Conservation (phyloP, 306 rosid genomes). For the Nissolia schottii region DNA sequence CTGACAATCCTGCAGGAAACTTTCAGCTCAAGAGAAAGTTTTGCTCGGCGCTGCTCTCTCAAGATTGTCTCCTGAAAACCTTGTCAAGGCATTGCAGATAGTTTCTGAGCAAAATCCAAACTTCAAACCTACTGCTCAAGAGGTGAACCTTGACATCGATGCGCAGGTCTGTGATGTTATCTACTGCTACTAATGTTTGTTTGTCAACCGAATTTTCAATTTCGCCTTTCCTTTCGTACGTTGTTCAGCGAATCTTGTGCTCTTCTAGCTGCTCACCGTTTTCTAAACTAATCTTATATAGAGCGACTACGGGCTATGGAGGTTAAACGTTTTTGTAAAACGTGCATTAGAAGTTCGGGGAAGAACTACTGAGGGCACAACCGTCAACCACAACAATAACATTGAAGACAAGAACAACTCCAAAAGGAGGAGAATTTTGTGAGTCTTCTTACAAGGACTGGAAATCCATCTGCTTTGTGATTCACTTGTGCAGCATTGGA, state of each 20-base stretch:
- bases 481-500: background rate
- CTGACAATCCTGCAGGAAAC: constrained; percentile 40
- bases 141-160: constrained; percentile 70
- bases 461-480: constrained; percentile 38
- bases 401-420: constrained; percentile 33
- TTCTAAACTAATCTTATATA: constrained; percentile 22
- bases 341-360: constrained; percentile 38
- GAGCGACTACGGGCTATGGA: constrained; percentile 67
- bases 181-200: constrained; percentile 1
- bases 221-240: background rate
- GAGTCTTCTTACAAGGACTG: constrained; percentile 35
- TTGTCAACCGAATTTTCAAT: background rate
- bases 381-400: constrained; percentile 15
- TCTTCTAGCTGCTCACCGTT: background rate
- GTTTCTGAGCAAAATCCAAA: constrained; percentile 54
- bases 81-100: constrained; percentile 56
- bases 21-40: constrained; percentile 55
- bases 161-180: constrained; percentile 48
- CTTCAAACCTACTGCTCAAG: constrained; percentile 46
- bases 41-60: constrained; percentile 41
- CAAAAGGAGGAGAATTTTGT: constrained; percentile 41
- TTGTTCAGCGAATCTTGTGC: background rate
- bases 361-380: constrained; percentile 10
- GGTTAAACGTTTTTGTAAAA: constrained; percentile 50
- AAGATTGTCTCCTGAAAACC: constrained; percentile 51